Percentiles rank a stretch among this genome's conserved stretches.
These are phyloP conservation scores for Neofusicoccum sp. DNA, from an alignment of 2,329 filamentous ascomycete species.

Conservation along the genomic window DNA sequence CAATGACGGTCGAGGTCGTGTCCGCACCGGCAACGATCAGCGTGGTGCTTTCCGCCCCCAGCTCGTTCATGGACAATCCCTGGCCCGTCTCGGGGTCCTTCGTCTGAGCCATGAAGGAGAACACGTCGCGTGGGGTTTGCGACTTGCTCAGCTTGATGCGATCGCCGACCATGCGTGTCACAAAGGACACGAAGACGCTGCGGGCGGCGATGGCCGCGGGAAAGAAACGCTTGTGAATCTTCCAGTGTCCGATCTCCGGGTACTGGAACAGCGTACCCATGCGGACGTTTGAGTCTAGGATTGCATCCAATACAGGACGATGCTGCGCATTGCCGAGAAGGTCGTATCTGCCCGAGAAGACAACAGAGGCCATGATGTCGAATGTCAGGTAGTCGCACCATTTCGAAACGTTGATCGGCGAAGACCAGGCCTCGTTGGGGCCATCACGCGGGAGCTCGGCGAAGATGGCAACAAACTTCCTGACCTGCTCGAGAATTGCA, in stretches of 20 bases:
- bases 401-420: neutral
- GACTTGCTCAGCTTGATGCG: slow-evolving; percentile 2
- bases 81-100: slow-evolving; percentile 50
- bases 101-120: slow-evolving; percentile 50
- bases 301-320: slow-evolving; percentile 46
- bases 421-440: neutral
- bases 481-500: slow-evolving; percentile 8
- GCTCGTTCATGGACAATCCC: slow-evolving; percentile 48
- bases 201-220: slow-evolving; percentile 9
- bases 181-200: slow-evolving; percentile 12
- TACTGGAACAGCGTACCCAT: slow-evolving; percentile 13
- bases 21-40: slow-evolving; percentile 52
- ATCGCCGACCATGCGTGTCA: slow-evolving; percentile 9
- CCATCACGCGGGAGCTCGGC: slow-evolving; percentile 4
- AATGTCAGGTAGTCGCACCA: slow-evolving; percentile 41
- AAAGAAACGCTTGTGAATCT: slow-evolving; percentile 8
- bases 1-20: slow-evolving; percentile 48
- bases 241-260: slow-evolving; percentile 9
- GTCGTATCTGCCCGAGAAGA: slow-evolving; percentile 49
- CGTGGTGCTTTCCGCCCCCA: slow-evolving; percentile 53
- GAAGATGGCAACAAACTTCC: slow-evolving; percentile 3
- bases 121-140: slow-evolving; percentile 43
- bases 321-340: slow-evolving; percentile 46
- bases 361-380: slow-evolving; percentile 56
- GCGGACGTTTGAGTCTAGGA: slow-evolving; percentile 34